Percentiles rank a stretch among this genome's conserved stretches.
Evolutionary conservation across 108 stramenopile genomes (phyloP).

Genomic region (Mayamaea pseudoterrestris): DNA sequence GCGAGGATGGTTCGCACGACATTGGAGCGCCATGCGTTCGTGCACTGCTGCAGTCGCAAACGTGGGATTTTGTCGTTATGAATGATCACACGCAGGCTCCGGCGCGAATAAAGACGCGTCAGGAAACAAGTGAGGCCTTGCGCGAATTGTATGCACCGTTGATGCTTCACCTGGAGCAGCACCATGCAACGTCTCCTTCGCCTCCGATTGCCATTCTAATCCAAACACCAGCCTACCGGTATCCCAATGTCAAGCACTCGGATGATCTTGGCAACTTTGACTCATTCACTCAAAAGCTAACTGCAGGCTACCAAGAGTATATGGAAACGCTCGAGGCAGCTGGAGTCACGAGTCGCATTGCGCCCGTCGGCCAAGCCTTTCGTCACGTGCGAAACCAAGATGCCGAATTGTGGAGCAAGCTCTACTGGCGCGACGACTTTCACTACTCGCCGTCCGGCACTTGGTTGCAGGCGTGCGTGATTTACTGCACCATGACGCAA

Average conservation of each 20-base stretch:
- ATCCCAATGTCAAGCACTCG: conserved; percentile 26
- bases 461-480: conserved; percentile 49
- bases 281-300: conserved; percentile 29
- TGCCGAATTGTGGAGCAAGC: conserved; percentile 25
- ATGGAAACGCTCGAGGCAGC: conserved; percentile 1
- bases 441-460: conserved; percentile 68
- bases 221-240: conserved; percentile 48
- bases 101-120: conserved; percentile 22
- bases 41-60: conserved; percentile 17
- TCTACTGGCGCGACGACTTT: conserved; percentile 54
- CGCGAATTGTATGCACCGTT: conserved; percentile 35
- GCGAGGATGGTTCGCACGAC: conserved; percentile 31
- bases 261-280: conserved; percentile 43
- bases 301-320: conserved; percentile 31
- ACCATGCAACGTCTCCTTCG: not conserved
- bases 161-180: not conserved
- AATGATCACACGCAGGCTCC: conserved; percentile 73
- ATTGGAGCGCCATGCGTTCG: conserved; percentile 51
- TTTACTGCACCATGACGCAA: conserved; percentile 37
- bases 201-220: conserved; percentile 27
- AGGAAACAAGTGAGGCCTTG: conserved; percentile 21
- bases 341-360: conserved; percentile 17
- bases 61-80: conserved; percentile 56
- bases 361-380: conserved; percentile 57
- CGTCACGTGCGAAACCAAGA: conserved; percentile 16